Evolutionary conservation across 169 alveolate genomes (phyloP).

Genomic region (Hepatocystis sp.): DNA sequence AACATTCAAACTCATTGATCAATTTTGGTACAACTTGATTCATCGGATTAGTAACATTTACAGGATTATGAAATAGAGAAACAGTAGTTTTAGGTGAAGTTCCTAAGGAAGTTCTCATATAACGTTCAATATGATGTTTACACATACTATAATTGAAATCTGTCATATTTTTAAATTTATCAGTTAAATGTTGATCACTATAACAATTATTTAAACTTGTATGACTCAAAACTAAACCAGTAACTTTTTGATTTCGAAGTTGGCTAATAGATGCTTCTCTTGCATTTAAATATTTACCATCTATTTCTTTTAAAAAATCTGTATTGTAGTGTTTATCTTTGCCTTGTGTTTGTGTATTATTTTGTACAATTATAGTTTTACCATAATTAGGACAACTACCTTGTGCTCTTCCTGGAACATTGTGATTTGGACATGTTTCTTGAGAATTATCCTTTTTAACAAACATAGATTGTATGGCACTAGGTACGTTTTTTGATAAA

Average conservation of each 20-base stretch:
- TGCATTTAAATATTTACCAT: slow-evolving; percentile 35
- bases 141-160: slow-evolving; percentile 71
- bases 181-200: no score
- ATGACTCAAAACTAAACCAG: no score
- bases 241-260: slow-evolving; percentile 39
- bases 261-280: not conserved
- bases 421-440: slow-evolving; percentile 60
- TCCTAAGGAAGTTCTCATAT: no score
- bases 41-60: no score
- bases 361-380: slow-evolving; percentile 40
- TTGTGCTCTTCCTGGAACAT: slow-evolving; percentile 64
- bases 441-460: slow-evolving; percentile 4
- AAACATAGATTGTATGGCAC: slow-evolving; percentile 39
- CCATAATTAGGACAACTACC: slow-evolving; percentile 77
- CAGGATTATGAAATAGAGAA: no score
- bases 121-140: slow-evolving; percentile 6
- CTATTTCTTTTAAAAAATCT: slow-evolving; percentile 67
- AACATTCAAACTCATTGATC: slow-evolving; percentile 53
- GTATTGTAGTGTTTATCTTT: not conserved
- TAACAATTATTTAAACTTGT: no score
- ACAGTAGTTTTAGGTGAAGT: no score
- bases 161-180: not conserved
- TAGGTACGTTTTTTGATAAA: slow-evolving; percentile 28
- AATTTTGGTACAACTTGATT: slow-evolving; percentile 28
- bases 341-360: not conserved